Evolutionary conservation across 306 rosid species (phyloP), one percentile per base, ranked within the genome.

Genomic region (Lablab purpureus): DNA sequence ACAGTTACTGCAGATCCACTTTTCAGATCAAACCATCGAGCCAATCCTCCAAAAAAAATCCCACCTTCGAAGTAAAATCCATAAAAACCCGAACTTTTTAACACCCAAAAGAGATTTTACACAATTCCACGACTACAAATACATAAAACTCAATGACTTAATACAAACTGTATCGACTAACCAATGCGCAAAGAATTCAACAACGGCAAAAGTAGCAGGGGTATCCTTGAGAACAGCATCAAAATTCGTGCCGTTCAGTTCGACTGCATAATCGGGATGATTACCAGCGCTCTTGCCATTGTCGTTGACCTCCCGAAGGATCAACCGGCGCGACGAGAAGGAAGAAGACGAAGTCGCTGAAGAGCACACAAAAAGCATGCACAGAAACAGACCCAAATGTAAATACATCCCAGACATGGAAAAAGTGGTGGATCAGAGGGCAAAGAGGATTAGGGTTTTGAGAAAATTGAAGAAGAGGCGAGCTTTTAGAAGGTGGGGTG

Each of bases 121-220:
- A 19, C 34, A 12, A 41, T 41, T 21, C 10, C 52, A 21, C 15
- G 5, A 34, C 27, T 2, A 75, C 12, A 73, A 73, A 73, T n/a
- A 17, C 41, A 65, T 6, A 62, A 71, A 77, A 18, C 12, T 74
- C 3, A 41, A 50, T 4, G 52, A 23, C 0, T 46, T 32, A 3
- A 17, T 22, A 51, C 4, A 60, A 67, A 58, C 17, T 13, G 34
- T 7, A 1, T 47, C 5, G 14, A 87, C 94, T 88, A 37, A 96
- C 99, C 99, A 96, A 76, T 89, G 80, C 32, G 99, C 98, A 63
- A 87, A 93, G 87, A 96, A 96, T 65, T 96, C 93, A 45, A 96
- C 99, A 36, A 96, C 59, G 50, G 96, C 97, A 37, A 77, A 89
- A 30, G 91, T 85, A 66, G 99, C 94, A 40, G 97, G 96, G 22